Conservation (phyloP, 164 flowering plant species). For the Nymphaea thermarum region DNA sequence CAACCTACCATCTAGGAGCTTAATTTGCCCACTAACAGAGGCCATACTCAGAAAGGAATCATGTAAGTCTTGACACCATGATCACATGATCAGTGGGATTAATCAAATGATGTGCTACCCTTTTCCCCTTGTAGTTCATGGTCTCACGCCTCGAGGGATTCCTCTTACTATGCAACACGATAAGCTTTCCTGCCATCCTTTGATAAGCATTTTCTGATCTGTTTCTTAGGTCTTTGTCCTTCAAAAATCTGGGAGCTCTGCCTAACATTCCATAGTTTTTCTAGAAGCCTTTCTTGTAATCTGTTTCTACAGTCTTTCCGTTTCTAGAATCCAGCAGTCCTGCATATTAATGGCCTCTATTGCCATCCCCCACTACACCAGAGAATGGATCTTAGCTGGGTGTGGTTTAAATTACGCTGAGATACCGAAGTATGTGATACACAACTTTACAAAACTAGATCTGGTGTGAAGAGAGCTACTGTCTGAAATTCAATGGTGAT, state of each 20-base stretch:
- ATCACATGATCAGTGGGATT: neutral
- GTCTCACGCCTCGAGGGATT: neutral
- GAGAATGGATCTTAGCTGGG: no score
- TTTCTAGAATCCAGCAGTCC: no score
- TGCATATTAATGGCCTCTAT: no score
- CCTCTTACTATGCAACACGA: neutral
- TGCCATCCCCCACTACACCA: no score
- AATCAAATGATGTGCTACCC: neutral
- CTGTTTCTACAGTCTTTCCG: no score
- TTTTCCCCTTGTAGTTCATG: neutral
- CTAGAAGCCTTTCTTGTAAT: no score
- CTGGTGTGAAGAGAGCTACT: no score
- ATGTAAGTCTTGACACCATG: neutral
- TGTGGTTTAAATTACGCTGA: no score
- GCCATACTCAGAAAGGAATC: neutral
- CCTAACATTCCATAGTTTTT: neutral
- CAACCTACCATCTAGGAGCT: neutral
- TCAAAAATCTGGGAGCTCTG: neutral
- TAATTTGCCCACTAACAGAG: neutral
- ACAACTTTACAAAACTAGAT: no score
- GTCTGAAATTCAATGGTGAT: no score
- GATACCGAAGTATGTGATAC: no score
- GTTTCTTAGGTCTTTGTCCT: neutral
- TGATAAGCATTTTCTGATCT: neutral
- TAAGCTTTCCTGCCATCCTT: neutral